These are phyloP conservation scores for Parathielavia appendiculata DNA, from an alignment of 495 filamentous ascomycete species.

Conservation along the genomic window DNA sequence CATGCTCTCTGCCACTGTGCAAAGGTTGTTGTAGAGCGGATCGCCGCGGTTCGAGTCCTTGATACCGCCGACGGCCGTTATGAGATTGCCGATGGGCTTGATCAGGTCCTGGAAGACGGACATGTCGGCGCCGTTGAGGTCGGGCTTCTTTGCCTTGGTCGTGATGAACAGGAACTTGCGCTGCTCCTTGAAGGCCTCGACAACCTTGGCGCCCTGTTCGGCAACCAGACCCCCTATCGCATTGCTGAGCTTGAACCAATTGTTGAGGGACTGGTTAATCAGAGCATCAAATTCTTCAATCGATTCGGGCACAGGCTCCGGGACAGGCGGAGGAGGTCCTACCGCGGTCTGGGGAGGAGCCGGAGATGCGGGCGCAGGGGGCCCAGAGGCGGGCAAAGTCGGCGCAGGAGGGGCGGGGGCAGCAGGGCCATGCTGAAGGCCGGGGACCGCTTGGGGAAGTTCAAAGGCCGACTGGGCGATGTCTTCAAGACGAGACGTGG, in stretches of 20 bases:
- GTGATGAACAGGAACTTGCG: slow-evolving; percentile 82
- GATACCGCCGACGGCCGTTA: slow-evolving; percentile 69
- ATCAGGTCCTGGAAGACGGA: slow-evolving; percentile 60
- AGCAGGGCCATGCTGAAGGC: slow-evolving; percentile 33
- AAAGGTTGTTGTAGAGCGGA: slow-evolving; percentile 69
- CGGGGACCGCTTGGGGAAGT: slow-evolving; percentile 44
- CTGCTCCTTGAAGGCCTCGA: slow-evolving; percentile 66
- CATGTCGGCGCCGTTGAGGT: slow-evolving; percentile 59
- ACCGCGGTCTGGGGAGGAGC: slow-evolving; percentile 29
- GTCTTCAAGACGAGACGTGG: slow-evolving; percentile 92
- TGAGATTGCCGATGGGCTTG: slow-evolving; percentile 73
- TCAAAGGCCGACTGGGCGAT: slow-evolving; percentile 73
- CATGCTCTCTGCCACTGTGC: slow-evolving; percentile 83
- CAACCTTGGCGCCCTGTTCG: slow-evolving; percentile 56
- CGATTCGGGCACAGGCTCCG: slow-evolving; percentile 63
- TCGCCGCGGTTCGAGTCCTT: slow-evolving; percentile 70
- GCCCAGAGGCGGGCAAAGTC: slow-evolving; percentile 17
- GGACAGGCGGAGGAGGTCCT: slow-evolving; percentile 33
- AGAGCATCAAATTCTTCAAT: slow-evolving; percentile 83
- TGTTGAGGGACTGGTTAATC: slow-evolving; percentile 67
- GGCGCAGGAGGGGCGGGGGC: slow-evolving; percentile 29
- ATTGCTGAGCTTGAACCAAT: slow-evolving; percentile 71
- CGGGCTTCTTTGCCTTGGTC: slow-evolving; percentile 88
- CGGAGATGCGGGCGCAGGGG: slow-evolving; percentile 18
- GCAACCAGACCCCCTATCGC: slow-evolving; percentile 71